These are phyloP conservation scores for Cucumis melo DNA, from an alignment of 306 rosid genomes.

Conservation along the genomic window DNA sequence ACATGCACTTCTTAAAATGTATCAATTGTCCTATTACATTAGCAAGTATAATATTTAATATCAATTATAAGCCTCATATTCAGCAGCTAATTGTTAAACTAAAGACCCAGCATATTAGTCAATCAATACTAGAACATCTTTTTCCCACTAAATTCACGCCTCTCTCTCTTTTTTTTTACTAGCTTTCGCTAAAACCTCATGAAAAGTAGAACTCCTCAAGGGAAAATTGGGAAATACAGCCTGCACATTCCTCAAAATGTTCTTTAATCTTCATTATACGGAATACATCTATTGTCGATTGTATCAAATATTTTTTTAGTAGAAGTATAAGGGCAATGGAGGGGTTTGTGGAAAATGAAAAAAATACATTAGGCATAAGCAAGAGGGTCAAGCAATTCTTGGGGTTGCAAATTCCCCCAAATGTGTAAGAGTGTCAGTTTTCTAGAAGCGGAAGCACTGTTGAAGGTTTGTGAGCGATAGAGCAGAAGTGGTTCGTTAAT, in stretches of 20 bases:
- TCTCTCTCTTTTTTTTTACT: neutral
- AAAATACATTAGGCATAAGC: neutral
- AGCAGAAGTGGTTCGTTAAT: too few species aligned
- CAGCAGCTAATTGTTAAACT: neutral
- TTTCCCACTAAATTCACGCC: neutral
- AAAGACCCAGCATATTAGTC: neutral
- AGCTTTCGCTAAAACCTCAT: neutral
- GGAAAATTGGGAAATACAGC: neutral
- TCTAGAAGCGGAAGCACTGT: too few species aligned
- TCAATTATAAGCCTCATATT: neutral
- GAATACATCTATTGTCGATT: too few species aligned
- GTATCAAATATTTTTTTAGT: neutral
- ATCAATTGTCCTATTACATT: neutral
- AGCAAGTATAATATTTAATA: neutral
- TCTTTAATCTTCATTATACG: neutral
- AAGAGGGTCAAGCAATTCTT: too few species aligned
- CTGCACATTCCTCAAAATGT: neutral
- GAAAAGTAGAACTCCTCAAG: neutral
- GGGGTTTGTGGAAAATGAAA: neutral
- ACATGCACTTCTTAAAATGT: neutral
- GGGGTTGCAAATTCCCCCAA: too few species aligned
- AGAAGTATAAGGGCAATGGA: neutral
- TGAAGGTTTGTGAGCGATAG: too few species aligned
- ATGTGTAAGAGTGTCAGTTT: too few species aligned
- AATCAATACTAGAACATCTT: neutral